Conservation (phyloP, 176 grass and related monocot genomes). For the Phragmites australis region DNA sequence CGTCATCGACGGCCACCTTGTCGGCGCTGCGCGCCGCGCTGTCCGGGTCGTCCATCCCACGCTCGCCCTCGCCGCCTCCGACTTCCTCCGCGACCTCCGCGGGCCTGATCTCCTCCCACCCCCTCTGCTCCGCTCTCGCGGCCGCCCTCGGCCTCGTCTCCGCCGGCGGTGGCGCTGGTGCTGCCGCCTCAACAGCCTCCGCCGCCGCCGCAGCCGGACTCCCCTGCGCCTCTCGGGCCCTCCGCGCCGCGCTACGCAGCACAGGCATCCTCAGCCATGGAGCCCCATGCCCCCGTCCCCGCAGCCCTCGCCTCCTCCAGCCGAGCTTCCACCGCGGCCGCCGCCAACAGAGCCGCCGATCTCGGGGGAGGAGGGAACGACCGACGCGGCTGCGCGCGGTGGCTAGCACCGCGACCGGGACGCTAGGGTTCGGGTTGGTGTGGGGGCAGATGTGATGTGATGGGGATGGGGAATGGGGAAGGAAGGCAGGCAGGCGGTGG, state of each 20-base stretch:
- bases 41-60: conserved; percentile 60
- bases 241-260: conserved; percentile 59
- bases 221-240: conserved; percentile 70
- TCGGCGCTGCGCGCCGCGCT: conserved; percentile 68
- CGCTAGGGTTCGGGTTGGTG: conserved; percentile 52
- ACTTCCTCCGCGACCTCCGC: conserved; percentile 40
- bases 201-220: conserved; percentile 42
- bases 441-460: conserved; percentile 33
- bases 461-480: background rate
- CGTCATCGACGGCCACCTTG: conserved; percentile 56
- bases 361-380: conserved; percentile 19
- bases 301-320: conserved; percentile 2
- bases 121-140: conserved; percentile 29
- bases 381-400: conserved; percentile 21
- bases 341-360: conserved; percentile 37
- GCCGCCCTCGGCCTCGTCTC: conserved; percentile 8
- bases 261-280: conserved; percentile 83
- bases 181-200: background rate
- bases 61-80: conserved; percentile 31
- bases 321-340: conserved; percentile 32
- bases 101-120: conserved; percentile 47
- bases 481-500: conserved; percentile 15
- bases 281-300: conserved; percentile 32
- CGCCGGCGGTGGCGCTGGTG: conserved; percentile 37
- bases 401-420: conserved; percentile 24